These are phyloP conservation scores for Trifolium pratense DNA, from an alignment of 306 rosid genomes.

Conservation along the genomic window DNA sequence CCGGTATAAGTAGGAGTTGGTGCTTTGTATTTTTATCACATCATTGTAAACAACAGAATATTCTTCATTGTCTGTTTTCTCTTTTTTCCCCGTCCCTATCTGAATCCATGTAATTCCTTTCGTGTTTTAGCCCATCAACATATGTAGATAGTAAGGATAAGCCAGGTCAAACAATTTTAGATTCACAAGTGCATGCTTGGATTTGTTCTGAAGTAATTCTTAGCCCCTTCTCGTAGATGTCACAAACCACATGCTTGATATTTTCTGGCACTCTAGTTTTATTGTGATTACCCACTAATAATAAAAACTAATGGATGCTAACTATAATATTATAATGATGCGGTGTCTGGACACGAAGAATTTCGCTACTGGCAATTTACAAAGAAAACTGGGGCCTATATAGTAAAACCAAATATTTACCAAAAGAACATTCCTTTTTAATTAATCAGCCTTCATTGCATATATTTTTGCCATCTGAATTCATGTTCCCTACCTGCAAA, in stretches of 20 bases:
- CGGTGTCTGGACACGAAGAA: neutral
- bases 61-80: neutral
- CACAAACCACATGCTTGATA: constrained; percentile 21
- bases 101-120: neutral
- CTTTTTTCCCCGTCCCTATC: neutral
- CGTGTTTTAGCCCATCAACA: constrained; percentile 8
- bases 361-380: constrained; percentile 7
- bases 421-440: neutral
- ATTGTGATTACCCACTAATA: neutral
- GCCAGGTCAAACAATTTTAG: constrained; percentile 11
- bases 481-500: constrained; percentile 30
- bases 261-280: constrained; percentile 11
- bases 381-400: neutral
- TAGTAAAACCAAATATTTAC: neutral
- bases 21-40: neutral
- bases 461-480: constrained; percentile 15
- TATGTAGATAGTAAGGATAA: neutral
- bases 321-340: neutral
- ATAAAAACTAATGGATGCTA: neutral
- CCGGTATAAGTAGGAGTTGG: neutral
- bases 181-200: neutral
- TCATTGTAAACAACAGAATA: neutral
- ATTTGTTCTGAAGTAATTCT: neutral
- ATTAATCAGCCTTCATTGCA: constrained; percentile 18
- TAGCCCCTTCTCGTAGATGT: neutral